These are phyloP conservation scores for Stentor roeselii DNA, from an alignment of 73 alveolate species.

Conservation along the genomic window DNA sequence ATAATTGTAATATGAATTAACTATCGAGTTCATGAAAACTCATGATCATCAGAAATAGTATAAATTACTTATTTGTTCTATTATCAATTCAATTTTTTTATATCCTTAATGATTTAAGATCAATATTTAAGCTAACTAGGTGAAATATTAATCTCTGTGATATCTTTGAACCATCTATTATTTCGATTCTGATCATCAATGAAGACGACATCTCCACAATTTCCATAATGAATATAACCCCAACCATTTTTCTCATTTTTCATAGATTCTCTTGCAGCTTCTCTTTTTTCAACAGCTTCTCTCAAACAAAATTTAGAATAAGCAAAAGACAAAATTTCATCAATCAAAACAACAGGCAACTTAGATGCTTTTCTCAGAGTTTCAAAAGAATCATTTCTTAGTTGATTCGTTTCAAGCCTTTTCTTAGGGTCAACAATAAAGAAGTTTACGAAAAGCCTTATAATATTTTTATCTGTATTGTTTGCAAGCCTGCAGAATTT, in stretches of 20 bases:
- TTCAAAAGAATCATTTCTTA: not conserved
- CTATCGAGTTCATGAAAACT: no score
- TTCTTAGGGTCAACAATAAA: slow-evolving; percentile 12
- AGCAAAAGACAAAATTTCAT: not conserved
- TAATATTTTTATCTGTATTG: not conserved
- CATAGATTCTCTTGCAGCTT: not conserved
- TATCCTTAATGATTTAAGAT: no score
- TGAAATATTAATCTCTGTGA: no score
- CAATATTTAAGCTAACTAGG: no score
- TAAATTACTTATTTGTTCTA: no score
- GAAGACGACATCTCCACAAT: slow-evolving; percentile 8
- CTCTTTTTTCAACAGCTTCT: not conserved
- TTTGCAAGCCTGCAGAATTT: not conserved
- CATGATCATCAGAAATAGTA: no score
- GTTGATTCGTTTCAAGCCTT: not conserved
- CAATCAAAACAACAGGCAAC: not conserved
- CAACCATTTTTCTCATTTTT: not conserved
- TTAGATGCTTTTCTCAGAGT: not conserved
- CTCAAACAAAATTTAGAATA: not conserved
- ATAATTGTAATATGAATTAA: no score
- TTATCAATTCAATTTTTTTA: no score
- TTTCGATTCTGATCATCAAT: no score
- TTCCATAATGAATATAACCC: slow-evolving; percentile 8
- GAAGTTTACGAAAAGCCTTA: slow-evolving; percentile 1
- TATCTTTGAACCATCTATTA: no score